phyloP scores from a whole-genome alignment of 352 stramenopile genomes.

The Globisporangium yorkense region DNA sequence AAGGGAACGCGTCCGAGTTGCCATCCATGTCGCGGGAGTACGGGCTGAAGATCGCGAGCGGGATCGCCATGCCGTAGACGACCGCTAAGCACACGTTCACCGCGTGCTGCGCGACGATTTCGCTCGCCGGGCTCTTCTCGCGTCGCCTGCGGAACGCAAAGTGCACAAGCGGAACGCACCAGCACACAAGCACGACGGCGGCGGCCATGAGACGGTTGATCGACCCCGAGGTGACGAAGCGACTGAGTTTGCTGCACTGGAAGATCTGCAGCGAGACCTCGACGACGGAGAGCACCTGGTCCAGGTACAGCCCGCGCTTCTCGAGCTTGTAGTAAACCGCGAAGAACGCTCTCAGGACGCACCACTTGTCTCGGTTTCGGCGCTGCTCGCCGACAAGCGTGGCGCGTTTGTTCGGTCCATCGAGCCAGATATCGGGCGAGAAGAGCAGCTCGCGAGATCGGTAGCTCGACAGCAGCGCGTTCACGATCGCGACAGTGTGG shows the following conservation, averaged over 20 bases:
- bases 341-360: constrained; percentile 6
- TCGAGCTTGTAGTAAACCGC: constrained; percentile 7
- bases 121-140: constrained; percentile 6
- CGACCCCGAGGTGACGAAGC: constrained; percentile 8
- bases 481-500: constrained; percentile 10
- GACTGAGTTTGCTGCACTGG: constrained; percentile 18
- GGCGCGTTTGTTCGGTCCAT: constrained; percentile 8
- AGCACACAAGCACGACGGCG: constrained; percentile 18
- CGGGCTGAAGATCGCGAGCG: constrained; percentile 2
- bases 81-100: constrained; percentile 16
- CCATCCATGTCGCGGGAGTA: constrained; percentile 1
- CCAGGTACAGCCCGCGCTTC: constrained; percentile 8
- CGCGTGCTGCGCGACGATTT: constrained; percentile 8
- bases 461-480: constrained; percentile 11
- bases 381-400: constrained; percentile 3
- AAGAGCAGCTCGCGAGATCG: constrained; percentile 12
- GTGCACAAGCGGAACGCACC: constrained; percentile 15
- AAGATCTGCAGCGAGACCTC: constrained; percentile 21
- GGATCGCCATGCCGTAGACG: constrained; percentile 13
- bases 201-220: constrained; percentile 17
- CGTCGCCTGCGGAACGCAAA: not conserved
- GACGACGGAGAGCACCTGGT: constrained; percentile 8
- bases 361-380: constrained; percentile 10
- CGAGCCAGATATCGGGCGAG: constrained; percentile 13
- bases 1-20: not conserved